These are phyloP conservation scores for Nicotiana sylvestris DNA, from an alignment of 257 asterid species.

Conservation along the genomic window DNA sequence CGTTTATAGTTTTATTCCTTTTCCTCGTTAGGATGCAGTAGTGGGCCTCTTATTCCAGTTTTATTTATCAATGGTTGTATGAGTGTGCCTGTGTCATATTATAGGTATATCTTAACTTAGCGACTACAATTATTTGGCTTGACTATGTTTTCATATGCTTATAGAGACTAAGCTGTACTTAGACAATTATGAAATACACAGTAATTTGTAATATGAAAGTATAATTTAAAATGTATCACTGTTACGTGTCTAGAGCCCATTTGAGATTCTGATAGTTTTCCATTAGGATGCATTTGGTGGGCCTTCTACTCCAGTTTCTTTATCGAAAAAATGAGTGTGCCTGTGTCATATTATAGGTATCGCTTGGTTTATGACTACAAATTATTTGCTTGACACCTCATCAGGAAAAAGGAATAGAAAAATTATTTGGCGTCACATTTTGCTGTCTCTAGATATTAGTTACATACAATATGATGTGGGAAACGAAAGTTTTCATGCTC, in stretches of 20 bases:
- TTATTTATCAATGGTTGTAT: neutral
- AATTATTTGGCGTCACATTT: neutral
- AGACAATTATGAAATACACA: neutral
- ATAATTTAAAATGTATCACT: neutral
- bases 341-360: neutral
- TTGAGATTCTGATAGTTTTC: neutral
- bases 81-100: neutral
- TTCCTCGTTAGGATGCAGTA: neutral
- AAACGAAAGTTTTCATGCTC: neutral
- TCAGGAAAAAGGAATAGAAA: too few relatives aligned
- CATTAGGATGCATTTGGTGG: neutral
- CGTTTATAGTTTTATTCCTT: neutral
- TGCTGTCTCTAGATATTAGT: neutral
- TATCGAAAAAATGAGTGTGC: neutral
- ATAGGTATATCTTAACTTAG: neutral
- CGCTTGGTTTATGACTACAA: neutral
- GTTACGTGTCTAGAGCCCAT: neutral
- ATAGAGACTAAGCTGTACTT: neutral
- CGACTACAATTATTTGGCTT: neutral
- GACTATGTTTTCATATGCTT: neutral
- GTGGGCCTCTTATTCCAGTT: neutral
- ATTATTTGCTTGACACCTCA: neutral
- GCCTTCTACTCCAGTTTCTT: neutral
- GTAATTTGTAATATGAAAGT: neutral
- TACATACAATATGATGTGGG: neutral